Evolutionary conservation across 441 rosid species (phyloP).

Genomic region (Heliophila coronopifolia): DNA sequence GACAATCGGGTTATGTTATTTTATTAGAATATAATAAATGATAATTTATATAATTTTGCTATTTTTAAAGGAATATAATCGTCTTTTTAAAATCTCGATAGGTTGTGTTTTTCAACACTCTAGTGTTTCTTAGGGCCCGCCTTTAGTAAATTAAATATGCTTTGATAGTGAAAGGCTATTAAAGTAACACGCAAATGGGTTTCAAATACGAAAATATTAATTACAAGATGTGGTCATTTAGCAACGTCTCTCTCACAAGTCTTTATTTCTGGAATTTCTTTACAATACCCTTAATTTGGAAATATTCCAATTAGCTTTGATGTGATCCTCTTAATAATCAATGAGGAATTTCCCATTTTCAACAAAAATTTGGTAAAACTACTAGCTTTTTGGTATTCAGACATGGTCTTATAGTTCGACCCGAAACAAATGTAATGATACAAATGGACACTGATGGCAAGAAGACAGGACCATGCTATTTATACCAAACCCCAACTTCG

Average conservation of each 20-base stretch:
- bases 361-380: not conserved
- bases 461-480: too few relatives aligned
- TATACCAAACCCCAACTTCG: too few relatives aligned
- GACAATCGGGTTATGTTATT: not conserved
- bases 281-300: not conserved
- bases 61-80: conserved; percentile 11
- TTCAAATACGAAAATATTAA: not conserved
- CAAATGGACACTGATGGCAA: too few relatives aligned
- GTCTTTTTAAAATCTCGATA: not conserved
- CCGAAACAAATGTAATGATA: too few relatives aligned
- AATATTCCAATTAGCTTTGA: not conserved
- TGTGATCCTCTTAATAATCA: not conserved
- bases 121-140: conserved; percentile 18
- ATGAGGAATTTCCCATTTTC: not conserved
- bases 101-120: conserved; percentile 26
- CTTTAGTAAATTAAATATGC: conserved; percentile 16
- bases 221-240: conserved; percentile 3
- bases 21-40: not conserved
- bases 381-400: too few relatives aligned
- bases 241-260: conserved; percentile 20
- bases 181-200: conserved; percentile 20
- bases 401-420: too few relatives aligned
- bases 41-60: not conserved
- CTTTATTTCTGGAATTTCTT: conserved; percentile 10
- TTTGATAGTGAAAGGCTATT: conserved; percentile 21